Evolutionary conservation across 176 grass and related monocot species (phyloP), one percentile per base, ranked within the genome.

Genomic region (Pharus latifolius): DNA sequence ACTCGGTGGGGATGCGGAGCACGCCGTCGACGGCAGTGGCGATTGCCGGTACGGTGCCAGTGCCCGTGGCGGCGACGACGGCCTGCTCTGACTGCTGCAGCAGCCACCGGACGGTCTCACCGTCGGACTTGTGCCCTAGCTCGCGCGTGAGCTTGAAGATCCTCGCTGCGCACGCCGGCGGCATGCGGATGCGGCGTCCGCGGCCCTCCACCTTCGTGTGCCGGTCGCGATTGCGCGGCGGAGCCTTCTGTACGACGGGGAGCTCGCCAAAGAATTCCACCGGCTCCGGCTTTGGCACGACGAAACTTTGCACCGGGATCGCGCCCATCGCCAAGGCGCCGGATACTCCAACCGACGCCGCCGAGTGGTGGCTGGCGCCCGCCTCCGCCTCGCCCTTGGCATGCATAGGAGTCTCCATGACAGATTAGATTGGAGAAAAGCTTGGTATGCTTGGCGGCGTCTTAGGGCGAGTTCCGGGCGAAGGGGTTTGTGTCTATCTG

Each of bases 161-260:
- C 73, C 82, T 61, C 0, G 79, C 88, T 6, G 88, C 88, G 63
- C 92, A 96, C 44, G 85, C 67, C 29, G 72, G 79, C 13, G 92
- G 78, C 88, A 96, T 84, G 55, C 88, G 88, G 82, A 96, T 96
- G 75, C 92, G 85, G 23, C 92, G 88, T 34, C 88, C 88, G 14
- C 92, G 92, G 28, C 92, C 92, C 82, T 96, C 91, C 2, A 96
- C 91, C 74, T 88, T 96, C n/a, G 74, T 88, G 81, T 96, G 91
- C 45, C 91, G 81, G 75, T 96, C 92, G 63, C 85, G 80, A 56
- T 91, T 86, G n/a, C 88, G 55, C 58, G 84, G 82, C 10, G 84
- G 25, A 6, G 76, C 43, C 1, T 63, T 58, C 16, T 67, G 41
- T 1, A 84, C 27, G 16, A 86, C 20, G 19, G 80, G 67, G 10